Evolutionary conservation across 2,329 filamentous ascomycete genomes (phyloP).

Genomic region (Epichloe sp.): DNA sequence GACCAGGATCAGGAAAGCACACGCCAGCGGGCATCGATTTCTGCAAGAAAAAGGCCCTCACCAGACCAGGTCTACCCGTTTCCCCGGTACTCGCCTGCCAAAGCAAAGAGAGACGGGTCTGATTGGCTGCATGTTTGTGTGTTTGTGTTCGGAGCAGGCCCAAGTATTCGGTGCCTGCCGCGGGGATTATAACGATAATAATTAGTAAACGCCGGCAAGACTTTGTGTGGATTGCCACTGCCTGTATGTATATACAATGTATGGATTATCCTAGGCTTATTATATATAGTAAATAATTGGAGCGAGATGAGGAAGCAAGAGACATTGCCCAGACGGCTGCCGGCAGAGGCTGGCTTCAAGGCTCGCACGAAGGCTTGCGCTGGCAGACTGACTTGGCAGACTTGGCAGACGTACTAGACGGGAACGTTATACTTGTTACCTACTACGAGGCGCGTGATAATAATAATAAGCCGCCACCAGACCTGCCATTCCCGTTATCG

Average conservation of each 20-base stretch:
- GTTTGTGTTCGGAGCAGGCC: no score
- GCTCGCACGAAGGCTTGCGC: neutral
- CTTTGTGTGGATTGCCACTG: no score
- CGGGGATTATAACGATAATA: no score
- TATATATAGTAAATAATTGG: no score
- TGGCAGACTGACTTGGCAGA: neutral
- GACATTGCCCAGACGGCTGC: conserved; percentile 2
- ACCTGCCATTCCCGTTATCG: neutral
- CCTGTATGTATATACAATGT: no score
- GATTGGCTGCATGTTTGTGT: neutral
- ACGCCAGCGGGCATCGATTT: neutral
- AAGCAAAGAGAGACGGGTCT: neutral
- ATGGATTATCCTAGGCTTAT: no score
- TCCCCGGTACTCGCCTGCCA: no score
- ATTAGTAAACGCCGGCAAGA: no score
- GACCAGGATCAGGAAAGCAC: neutral
- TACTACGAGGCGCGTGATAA: no score
- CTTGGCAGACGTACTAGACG: no score
- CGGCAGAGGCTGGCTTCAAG: neutral
- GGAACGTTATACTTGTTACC: neutral
- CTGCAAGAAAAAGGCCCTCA: neutral
- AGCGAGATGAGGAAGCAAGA: neutral
- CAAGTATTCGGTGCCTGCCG: no score
- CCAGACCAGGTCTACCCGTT: no score
- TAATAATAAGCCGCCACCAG: neutral